These are phyloP conservation scores for Colletotrichum lupini DNA, from an alignment of 2,329 filamentous ascomycete species.

Conservation along the genomic window DNA sequence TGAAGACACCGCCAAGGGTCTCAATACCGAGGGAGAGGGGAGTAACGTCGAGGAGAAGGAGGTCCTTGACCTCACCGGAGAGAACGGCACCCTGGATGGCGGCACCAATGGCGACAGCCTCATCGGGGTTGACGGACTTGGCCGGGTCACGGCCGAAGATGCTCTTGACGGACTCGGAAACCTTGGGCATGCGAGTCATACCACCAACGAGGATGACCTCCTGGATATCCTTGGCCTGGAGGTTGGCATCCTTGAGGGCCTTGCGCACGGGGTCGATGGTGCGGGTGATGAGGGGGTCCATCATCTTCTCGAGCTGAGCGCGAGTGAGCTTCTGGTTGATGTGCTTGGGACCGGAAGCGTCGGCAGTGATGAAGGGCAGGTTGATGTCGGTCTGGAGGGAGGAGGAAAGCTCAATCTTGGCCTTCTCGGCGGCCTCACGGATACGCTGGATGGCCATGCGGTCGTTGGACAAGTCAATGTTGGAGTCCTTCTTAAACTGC, in stretches of 20 bases:
- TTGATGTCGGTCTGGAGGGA: conserved; percentile 97
- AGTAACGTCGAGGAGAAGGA: conserved; percentile 94
- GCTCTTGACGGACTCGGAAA: conserved; percentile 93
- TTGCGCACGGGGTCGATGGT: conserved; percentile 95
- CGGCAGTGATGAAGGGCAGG: conserved; percentile 98
- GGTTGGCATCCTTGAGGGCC: conserved; percentile 94
- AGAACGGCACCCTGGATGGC: conserved; percentile 97
- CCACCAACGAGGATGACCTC: conserved; percentile 98
- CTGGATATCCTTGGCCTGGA: conserved; percentile 93
- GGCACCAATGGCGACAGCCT: conserved; percentile 97
- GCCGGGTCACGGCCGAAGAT: conserved; percentile 96
- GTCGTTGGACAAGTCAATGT: conserved; percentile 89
- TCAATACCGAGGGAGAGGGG: conserved; percentile 98
- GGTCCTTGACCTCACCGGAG: conserved; percentile 95
- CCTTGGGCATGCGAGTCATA: conserved; percentile 99
- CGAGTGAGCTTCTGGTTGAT: conserved; percentile 96
- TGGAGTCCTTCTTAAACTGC: conserved; percentile 96
- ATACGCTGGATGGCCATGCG: conserved; percentile 99
- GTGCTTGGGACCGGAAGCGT: conserved; percentile 95
- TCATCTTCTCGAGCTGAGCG: conserved; percentile 91
- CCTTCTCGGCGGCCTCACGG: conserved; percentile 98
- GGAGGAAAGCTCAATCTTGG: conserved; percentile 98
- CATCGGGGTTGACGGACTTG: conserved; percentile 98
- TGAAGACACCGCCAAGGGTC: conserved; percentile 98
- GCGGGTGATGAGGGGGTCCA: conserved; percentile 86